Conservation (phyloP, 2,329 filamentous ascomycete species). For the Nothophaeocryptopus gaeumannii region DNA sequence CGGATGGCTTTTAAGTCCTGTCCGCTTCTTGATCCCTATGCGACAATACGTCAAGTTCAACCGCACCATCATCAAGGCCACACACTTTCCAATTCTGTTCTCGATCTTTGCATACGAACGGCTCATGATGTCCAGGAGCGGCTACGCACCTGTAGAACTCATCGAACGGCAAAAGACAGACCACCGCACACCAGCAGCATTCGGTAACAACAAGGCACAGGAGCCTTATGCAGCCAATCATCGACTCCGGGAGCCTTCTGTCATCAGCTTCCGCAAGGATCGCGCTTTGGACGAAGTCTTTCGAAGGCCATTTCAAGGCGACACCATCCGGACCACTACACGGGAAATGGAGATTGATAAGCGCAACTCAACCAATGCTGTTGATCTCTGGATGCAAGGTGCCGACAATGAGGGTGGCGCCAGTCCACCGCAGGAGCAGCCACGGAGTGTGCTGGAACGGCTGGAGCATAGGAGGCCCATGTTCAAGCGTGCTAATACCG, state of each 20-base stretch:
- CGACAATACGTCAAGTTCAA: slow-evolving; percentile 81
- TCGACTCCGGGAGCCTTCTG: slow-evolving; percentile 69
- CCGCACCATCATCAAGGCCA: slow-evolving; percentile 84
- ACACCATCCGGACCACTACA: slow-evolving; percentile 56
- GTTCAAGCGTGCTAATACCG: slow-evolving; percentile 51
- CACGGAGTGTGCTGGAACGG: slow-evolving; percentile 56
- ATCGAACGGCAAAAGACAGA: slow-evolving; percentile 61
- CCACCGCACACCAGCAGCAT: slow-evolving; percentile 32
- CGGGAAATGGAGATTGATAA: slow-evolving; percentile 50
- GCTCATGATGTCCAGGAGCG: slow-evolving; percentile 67
- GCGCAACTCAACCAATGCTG: slow-evolving; percentile 73
- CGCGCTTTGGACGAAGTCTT: slow-evolving; percentile 90
- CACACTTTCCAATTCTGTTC: slow-evolving; percentile 84
- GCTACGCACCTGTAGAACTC: slow-evolving; percentile 81
- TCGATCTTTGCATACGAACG: slow-evolving; percentile 85
- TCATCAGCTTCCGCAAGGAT: slow-evolving; percentile 86
- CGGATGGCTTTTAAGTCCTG: slow-evolving; percentile 81
- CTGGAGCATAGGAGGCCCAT: slow-evolving; percentile 55
- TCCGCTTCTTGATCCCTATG: slow-evolving; percentile 77
- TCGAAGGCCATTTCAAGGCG: slow-evolving; percentile 61
- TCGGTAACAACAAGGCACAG: slow-evolving; percentile 29
- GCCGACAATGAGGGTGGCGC: slow-evolving; percentile 56
- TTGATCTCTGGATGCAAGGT: slow-evolving; percentile 84
- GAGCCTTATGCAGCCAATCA: slow-evolving; percentile 68
- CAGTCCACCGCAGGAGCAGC: slow-evolving; percentile 59